Evolutionary conservation across 2,329 filamentous ascomycete species (phyloP).

Genomic region (Colletotrichum godetiae): DNA sequence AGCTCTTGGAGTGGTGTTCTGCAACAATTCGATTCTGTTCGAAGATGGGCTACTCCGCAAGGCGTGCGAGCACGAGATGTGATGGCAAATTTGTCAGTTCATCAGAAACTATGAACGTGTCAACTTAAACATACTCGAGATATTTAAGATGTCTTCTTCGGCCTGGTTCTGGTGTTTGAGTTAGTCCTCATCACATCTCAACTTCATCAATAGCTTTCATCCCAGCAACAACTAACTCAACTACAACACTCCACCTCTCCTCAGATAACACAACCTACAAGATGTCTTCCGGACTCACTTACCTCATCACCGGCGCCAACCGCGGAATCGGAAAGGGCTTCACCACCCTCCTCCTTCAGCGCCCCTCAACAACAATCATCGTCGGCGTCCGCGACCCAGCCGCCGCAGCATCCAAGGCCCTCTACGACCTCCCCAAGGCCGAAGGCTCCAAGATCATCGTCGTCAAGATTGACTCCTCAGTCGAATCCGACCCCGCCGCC

Average conservation of each 20-base stretch:
- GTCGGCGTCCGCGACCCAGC: constrained; percentile 51
- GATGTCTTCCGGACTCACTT: constrained; percentile 45
- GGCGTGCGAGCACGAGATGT: background rate
- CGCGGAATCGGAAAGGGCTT: constrained; percentile 30
- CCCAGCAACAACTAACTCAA: background rate
- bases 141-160: background rate
- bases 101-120: background rate
- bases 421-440: constrained; percentile 49
- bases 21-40: background rate
- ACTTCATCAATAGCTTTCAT: background rate
- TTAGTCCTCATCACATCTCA: background rate
- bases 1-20: background rate
- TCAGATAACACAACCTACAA: too few species aligned
- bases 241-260: background rate
- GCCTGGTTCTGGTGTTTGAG: background rate
- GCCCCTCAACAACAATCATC: constrained; percentile 47
- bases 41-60: background rate
- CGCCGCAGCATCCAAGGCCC: constrained; percentile 40
- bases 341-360: constrained; percentile 10
- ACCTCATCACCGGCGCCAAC: constrained; percentile 49
- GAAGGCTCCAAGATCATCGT: constrained; percentile 50
- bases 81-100: background rate
- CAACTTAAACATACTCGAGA: background rate
- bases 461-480: constrained; percentile 53
- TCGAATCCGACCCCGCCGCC: constrained; percentile 45